phyloP scores from a whole-genome alignment of 768 basidiomycete species.

The Crassisporium funariophilum region DNA sequence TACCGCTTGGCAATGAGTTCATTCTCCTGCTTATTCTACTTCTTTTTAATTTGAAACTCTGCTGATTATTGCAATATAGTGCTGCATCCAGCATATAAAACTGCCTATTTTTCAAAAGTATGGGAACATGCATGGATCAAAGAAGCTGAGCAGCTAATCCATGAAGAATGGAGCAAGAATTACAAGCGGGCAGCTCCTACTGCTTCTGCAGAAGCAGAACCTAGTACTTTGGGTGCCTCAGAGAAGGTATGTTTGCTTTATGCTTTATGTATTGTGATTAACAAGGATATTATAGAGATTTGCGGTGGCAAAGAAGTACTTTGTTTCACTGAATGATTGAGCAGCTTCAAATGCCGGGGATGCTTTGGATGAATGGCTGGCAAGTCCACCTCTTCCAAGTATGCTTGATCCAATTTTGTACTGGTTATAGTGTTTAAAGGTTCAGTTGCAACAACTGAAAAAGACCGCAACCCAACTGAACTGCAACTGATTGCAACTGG shows the following conservation, averaged over 20 bases:
- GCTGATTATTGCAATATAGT: no score
- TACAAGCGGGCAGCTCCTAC: no score
- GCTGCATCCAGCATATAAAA: slow-evolving; percentile 27
- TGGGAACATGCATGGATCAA: slow-evolving; percentile 31
- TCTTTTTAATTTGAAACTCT: neutral
- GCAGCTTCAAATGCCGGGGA: neutral
- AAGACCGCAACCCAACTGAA: no score
- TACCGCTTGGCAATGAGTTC: slow-evolving; percentile 30
- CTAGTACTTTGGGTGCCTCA: no score
- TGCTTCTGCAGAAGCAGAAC: no score
- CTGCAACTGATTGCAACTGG: no score
- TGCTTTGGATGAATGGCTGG: slow-evolving; percentile 15
- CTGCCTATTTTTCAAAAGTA: slow-evolving; percentile 23
- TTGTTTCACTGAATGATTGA: neutral
- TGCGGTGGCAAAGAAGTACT: neutral
- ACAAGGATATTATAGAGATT: slow-evolving; percentile 14
- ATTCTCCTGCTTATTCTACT: slow-evolving; percentile 8
- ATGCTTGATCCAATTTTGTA: slow-evolving; percentile 9
- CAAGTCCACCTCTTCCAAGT: neutral
- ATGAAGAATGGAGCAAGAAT: slow-evolving; percentile 15
- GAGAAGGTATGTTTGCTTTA: no score
- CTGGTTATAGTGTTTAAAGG: no score
- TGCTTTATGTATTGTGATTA: no score
- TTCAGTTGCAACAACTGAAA: no score
- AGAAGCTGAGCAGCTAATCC: slow-evolving; percentile 17